A percentile compares a stretch with the other conserved stretches of the same genome.
phyloP scores from a whole-genome alignment of 306 rosid genomes.

The Gleditsia sinensis region DNA sequence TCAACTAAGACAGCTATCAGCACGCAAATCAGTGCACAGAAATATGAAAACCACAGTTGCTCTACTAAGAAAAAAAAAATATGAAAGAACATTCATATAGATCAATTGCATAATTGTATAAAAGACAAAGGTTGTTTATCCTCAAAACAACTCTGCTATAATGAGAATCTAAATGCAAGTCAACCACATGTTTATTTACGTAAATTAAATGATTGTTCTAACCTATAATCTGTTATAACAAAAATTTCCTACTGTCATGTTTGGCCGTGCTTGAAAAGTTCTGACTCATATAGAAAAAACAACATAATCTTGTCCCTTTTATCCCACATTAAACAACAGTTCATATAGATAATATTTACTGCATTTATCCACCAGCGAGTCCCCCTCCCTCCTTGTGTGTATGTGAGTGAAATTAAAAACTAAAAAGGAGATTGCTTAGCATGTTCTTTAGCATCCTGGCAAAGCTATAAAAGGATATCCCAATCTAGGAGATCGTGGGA shows the following conservation, averaged over 20 bases:
- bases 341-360: background rate
- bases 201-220: background rate
- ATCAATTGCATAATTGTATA: background rate
- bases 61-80: constrained; percentile 19
- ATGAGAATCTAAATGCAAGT: background rate
- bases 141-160: background rate
- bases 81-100: constrained; percentile 1
- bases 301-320: too few relatives aligned
- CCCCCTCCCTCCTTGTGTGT: background rate
- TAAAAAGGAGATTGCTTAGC: background rate
- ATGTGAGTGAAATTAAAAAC: background rate
- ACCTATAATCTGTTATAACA: background rate
- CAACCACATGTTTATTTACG: background rate
- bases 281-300: background rate
- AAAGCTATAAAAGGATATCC: background rate
- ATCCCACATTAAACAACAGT: too few relatives aligned
- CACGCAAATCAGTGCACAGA: constrained; percentile 9
- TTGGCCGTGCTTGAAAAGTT: background rate
- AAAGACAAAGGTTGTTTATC: background rate
- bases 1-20: constrained; percentile 29
- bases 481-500: background rate
- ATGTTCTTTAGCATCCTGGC: background rate
- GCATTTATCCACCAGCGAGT: background rate
- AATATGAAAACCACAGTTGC: constrained; percentile 2
- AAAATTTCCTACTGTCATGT: background rate